Evolutionary conservation across 106 monocot species (phyloP), one percentile per base, ranked within the genome.

Genomic region (Hemerocallis citrina): DNA sequence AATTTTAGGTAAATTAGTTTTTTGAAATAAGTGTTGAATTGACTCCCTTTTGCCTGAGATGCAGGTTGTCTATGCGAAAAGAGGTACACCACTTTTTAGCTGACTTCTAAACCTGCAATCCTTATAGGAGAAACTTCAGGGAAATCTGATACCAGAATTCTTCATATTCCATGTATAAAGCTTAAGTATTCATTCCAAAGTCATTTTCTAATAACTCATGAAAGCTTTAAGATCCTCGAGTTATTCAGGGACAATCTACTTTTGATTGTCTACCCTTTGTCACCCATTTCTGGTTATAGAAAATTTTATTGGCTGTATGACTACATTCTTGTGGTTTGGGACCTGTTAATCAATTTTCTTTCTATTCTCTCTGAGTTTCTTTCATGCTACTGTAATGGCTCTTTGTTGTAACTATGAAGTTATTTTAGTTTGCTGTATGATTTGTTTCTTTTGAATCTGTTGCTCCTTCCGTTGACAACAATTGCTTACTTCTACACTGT

Each of bases 1-100:
- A 50, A 92, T 98, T 42, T 79, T 98, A 85, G 98, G 98, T 98
- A 92, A 78, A 77, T 41, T 70, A 65, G 79, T 72, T 76, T 73
- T 69, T 20, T 72, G 55, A 54, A 76, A 52, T 32, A 67, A 63
- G 43, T 75, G 58, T 72, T 74, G 20, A 60, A 34, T 81, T 68
- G 60, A 58, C 70, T 58, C 60, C 25, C 62, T 71, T 59, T 33
- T 72, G 43, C 74, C 62, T 83, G 71, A 70, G 67, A 62, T 78
- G 67, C 69, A 70, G 66, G 72, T 25, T 62, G 46, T 56, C 52
- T 36, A 58, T 34, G 10, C 41, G 61, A 69, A 29, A 16, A 55
- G 52, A 70, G 29, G 39, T 71, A 16, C 19, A 56, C 61, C 23
- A 19, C 20, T 28, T 34, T 57, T 34, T 23, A 4, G 36, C 30